Base-by-base conservation (phyloP, 108 stramenopile species). In the Halocafeteria seosinensis region DNA sequence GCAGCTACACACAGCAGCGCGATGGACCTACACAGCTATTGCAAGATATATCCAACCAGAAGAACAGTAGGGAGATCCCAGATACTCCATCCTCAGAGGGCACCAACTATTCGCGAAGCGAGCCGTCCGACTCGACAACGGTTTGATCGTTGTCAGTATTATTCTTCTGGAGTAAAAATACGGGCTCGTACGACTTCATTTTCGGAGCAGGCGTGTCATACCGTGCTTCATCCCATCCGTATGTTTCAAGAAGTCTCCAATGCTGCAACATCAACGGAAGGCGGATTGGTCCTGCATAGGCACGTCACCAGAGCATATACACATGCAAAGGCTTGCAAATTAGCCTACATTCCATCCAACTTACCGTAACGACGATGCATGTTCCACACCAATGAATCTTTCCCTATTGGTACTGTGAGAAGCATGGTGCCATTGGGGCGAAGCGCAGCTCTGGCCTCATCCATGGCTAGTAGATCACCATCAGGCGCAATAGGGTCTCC, bases 401-500 rank as follows among this genome's bases (percentile, higher is more conserved):
- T 63, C 13, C 73, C 73, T 9, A 68, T 59, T 1, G 73, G 73
- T 35, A 73, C 68, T 25, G 55, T 38, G 29, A 73, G 0, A 57
- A 73, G 21, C 6, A 60, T 11, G 33, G 32, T 24, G 3, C 68
- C 68, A 28, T 32, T 29, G 12, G 33, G 30, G 1, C 4, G 8
- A 12, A 69, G 62, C 6, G 4, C 27, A 11, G 2, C 2, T 35
- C 17, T 59, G 21, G n/a, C 38, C 17, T 34, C 27, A 6, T 76
- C 50, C 71, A 71, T 76, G 1, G 71, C 55, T 34, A n/a, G 9
- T 6, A 76, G 27, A 38, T 76, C 75, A 34, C 66, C 75, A 36
- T 71, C 36, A 4, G 75, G 71, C 34, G 37, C 38, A 31, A 76
- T 42, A 37, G 75, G 70, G 64, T 76, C 75, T 0, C 71, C 67